Percentiles rank a stretch among this genome's conserved stretches.
These are phyloP conservation scores for Eleusine indica DNA, from an alignment of 176 grass and related monocot species.

Conservation along the genomic window DNA sequence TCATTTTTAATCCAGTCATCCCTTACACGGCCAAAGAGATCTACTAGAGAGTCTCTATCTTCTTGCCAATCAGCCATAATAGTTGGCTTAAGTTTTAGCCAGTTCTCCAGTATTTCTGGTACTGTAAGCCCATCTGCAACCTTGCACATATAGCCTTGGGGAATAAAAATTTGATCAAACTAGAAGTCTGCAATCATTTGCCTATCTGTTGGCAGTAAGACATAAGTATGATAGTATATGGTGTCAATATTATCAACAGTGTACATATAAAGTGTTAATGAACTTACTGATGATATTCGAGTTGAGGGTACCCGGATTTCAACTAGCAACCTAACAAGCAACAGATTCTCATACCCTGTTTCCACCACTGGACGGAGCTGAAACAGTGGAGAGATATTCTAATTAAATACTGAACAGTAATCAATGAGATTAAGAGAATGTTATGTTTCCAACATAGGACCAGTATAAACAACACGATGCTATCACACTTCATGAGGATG, in stretches of 20 bases:
- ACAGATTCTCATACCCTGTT: conserved; percentile 93
- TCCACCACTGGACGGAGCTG: conserved; percentile 93
- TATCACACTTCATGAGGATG: neutral
- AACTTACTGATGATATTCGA: conserved; percentile 76
- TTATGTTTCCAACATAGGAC: neutral
- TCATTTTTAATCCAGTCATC: conserved; percentile 98
- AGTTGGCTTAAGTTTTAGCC: conserved; percentile 73
- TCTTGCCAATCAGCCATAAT: conserved; percentile 84
- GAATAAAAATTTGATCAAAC: conserved; percentile 41
- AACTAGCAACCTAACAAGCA: conserved; percentile 92
- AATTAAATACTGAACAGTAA: conserved; percentile 17
- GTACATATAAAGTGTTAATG: conserved; percentile 1
- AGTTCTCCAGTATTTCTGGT: conserved; percentile 72
- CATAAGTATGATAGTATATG: conserved; percentile 8
- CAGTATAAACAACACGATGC: neutral
- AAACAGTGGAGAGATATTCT: conserved; percentile 23
- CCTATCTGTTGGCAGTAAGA: conserved; percentile 13
- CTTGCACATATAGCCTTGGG: conserved; percentile 51
- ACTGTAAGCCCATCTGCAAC: conserved; percentile 86
- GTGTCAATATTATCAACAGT: neutral
- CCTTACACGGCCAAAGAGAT: conserved; percentile 84
- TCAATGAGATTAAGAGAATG: conserved; percentile 18
- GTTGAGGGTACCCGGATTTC: conserved; percentile 65
- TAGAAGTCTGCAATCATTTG: conserved; percentile 29
- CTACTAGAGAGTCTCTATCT: conserved; percentile 72